Conservation (phyloP, 73 alveolate species). For the Paramecium bursaria region DNA sequence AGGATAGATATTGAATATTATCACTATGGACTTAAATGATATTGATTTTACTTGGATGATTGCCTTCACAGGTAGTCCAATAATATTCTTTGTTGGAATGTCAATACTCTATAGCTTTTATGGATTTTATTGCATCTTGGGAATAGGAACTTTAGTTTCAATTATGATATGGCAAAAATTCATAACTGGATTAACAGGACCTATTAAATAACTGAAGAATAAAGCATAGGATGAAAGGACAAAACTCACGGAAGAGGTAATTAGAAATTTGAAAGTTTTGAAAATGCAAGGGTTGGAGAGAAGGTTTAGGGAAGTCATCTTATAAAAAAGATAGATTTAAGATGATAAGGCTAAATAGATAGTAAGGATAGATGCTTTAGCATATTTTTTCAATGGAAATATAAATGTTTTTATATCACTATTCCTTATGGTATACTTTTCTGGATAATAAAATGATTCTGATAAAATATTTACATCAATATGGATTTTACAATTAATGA, state of each 20-base stretch:
- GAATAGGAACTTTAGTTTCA: constrained; percentile 1
- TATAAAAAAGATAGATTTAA: not conserved
- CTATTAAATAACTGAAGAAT: constrained; percentile 14
- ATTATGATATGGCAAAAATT: constrained; percentile 8
- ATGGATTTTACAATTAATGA: constrained; percentile 39
- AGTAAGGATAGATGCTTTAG: constrained; percentile 36
- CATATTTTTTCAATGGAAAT: constrained; percentile 44
- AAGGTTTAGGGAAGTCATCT: not conserved
- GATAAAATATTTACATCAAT: constrained; percentile 41
- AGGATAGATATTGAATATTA: constrained; percentile 34
- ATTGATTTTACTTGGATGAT: constrained; percentile 39
- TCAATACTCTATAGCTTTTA: not conserved
- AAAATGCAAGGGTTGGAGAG: constrained; percentile 14
- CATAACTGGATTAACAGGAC: constrained; percentile 33
- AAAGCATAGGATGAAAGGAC: constrained; percentile 42
- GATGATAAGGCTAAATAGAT: constrained; percentile 45
- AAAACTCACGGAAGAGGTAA: constrained; percentile 36
- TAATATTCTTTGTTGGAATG: constrained; percentile 8
- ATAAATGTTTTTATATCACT: constrained; percentile 32
- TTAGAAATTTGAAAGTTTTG: not conserved
- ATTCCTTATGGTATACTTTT: not conserved
- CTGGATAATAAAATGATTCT: not conserved
- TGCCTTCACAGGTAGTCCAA: constrained; percentile 56
- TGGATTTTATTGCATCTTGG: constrained; percentile 18
- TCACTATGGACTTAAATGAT: constrained; percentile 49